Base-by-base conservation (phyloP, 805 yeast genomes). In the Pichia cabralensis region DNA sequence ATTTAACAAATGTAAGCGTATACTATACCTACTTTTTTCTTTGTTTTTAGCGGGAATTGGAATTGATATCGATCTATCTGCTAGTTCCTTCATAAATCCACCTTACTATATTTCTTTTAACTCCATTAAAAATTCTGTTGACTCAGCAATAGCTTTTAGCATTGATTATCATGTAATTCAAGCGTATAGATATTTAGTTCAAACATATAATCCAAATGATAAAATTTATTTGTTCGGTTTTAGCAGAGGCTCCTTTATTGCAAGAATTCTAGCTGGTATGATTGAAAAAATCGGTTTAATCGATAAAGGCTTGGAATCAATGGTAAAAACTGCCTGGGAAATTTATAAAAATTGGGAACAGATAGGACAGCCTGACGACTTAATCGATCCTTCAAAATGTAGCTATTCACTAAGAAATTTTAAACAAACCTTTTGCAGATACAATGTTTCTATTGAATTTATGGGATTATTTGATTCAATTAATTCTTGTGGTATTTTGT, bases 401-500 rank as follows among this genome's bases (percentile, higher is more conserved):
- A 61, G 69, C 3, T 58, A 62, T 3, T 61, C 73, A 1, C 54
- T 72, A 24, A 65, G 71, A 2, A 78, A 73, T 42, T 78, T 76
- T 49, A 67, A 62, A 40, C 59, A 56, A 30, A 71, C 77, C 0
- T 78, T 77, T 47, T 65, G 74, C 31, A 45, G 58, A 5, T 52
- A 56, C 5, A 45, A 52, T 2, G 67, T 73, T 4, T 47, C 46
- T 8, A 62, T 78, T 31, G 66, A 68, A 41, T 74, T 76, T 39
- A 69, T 77, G 65, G 85, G 85, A 0, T 52, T 78, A 14, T 78
- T 79, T 67, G 86, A 78, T 53, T 71, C 82, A 0, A 74, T 77
- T 14, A 76, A 74, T 47, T 75, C 83, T 1, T 76, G 76, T 15
- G 85, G 85, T 0, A 45, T 76, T 8, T 37, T 76, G 4, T 58